Base-by-base conservation (phyloP, 208 protist species). In the Trypanosoma theileri region DNA sequence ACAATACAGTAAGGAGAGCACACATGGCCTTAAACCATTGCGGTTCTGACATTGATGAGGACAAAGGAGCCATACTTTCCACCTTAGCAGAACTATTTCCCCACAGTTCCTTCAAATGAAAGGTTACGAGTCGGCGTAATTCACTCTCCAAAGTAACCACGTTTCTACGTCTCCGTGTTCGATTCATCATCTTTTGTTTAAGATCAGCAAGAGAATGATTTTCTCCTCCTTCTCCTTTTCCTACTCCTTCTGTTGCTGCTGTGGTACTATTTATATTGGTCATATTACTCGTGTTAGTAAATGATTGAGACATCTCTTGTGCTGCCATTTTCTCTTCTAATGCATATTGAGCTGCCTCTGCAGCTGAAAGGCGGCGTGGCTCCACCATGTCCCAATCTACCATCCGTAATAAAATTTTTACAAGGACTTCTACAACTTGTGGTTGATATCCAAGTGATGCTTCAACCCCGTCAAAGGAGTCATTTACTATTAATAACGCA, bases 31-130 rank as follows among this genome's bases (percentile, higher is more conserved):
- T 50, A 53, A 77, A 31, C 71, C 64, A 77, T 4, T 35, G 16
- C n/a, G 59, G 58, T 31, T 77, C 52, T 58, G 61, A 6, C 59
- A 59, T 48, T 19, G 44, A 59, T 60, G 59, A 68, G 4, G 22
- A 40, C 17, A 61, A 51, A 9, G 12, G 28, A 7, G 11, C 56
- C 22, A 4, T 8, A n/a, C 0, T 28, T 40, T 61, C 52, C 8
- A 61, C 14, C 16, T 50, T 35, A 16, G 28, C 14, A 11, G 64
- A 46, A 53, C 40, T 48, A 40, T 71, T 57, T 56, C 71, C 71
- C 51, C 40, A 71, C 31, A 71, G n/a, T 50, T 77, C 59, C 26
- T 42, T 4, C 31, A 71, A 10, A 35, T 77, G 71, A 55, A 71
- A 71, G 31, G 12, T 45, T 46, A 77, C 41, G n/a, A 66, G 42